phyloP scores from a whole-genome alignment of 441 rosid genomes.

The Adansonia gregorii region DNA sequence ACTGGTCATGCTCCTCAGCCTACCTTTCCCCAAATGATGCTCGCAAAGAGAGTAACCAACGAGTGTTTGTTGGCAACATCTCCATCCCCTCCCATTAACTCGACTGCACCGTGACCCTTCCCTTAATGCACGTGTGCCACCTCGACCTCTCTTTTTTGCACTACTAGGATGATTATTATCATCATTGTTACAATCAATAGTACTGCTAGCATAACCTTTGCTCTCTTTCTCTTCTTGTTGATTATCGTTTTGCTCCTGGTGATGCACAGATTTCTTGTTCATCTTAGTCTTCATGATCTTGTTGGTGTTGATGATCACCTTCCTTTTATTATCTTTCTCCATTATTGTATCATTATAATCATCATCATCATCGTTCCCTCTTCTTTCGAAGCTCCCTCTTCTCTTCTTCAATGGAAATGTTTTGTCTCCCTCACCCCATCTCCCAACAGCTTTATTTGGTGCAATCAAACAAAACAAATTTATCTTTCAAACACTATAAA shows the following conservation, averaged over 20 bases:
- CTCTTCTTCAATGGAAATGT: constrained; percentile 66
- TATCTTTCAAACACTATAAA: not conserved
- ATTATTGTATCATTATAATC: constrained; percentile 23
- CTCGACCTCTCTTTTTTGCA: constrained; percentile 43
- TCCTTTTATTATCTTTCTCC: constrained; percentile 36
- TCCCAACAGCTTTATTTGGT: constrained; percentile 34
- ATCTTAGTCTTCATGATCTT: constrained; percentile 44
- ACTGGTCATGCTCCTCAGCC: constrained; percentile 66
- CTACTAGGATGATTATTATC: not conserved
- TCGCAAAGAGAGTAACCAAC: constrained; percentile 93
- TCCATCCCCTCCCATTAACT: constrained; percentile 93
- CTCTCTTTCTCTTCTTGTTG: constrained; percentile 16
- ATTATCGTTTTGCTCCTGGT: not conserved
- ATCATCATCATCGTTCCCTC: constrained; percentile 35
- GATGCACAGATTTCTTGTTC: constrained; percentile 37
- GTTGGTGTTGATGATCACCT: not conserved
- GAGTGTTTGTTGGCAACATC: constrained; percentile 91
- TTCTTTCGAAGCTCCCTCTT: constrained; percentile 51
- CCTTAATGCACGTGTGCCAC: constrained; percentile 46
- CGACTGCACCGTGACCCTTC: constrained; percentile 95
- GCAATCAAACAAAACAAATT: constrained; percentile 25
- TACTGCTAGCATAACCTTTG: not conserved
- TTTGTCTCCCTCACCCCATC: constrained; percentile 49
- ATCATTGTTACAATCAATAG: not conserved
- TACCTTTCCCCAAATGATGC: constrained; percentile 92